Conservation (phyloP, 345 rosid species). For the Salix suchowensis region DNA sequence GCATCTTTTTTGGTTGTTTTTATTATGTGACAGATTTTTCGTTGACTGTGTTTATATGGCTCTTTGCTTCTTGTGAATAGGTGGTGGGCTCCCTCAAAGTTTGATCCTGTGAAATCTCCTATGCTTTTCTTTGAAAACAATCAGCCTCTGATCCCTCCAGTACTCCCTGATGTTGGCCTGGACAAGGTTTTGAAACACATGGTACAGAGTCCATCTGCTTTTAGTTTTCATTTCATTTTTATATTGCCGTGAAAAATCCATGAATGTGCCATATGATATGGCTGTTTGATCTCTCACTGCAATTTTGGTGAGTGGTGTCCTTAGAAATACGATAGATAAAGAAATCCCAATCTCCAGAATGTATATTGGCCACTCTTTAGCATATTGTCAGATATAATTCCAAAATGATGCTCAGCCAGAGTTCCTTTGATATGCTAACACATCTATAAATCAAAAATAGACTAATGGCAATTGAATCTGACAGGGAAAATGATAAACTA, state of each 20-base stretch:
- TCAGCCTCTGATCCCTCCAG: constrained; percentile 61
- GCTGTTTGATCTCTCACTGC: neutral
- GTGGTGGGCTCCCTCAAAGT: constrained; percentile 98
- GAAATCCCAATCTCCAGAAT: too few species aligned
- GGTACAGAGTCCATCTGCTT: constrained; percentile 37
- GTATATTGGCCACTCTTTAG: neutral
- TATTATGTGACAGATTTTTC: neutral
- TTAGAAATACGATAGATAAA: neutral
- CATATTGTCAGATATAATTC: neutral
- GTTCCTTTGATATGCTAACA: too few species aligned
- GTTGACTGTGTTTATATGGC: neutral
- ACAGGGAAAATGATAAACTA: too few species aligned
- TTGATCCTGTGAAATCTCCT: constrained; percentile 76
- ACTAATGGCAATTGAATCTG: too few species aligned
- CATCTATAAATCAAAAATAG: too few species aligned
- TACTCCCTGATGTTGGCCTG: constrained; percentile 61
- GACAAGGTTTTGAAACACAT: constrained; percentile 65
- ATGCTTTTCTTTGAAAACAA: constrained; percentile 84
- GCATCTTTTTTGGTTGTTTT: neutral
- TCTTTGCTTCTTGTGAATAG: constrained; percentile 31
- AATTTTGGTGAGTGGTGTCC: neutral
- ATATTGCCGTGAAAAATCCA: neutral
- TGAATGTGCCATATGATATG: neutral
- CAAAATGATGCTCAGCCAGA: neutral
- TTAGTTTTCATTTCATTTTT: neutral